These are phyloP conservation scores for Penicillium verhagenii DNA, from an alignment of 495 filamentous ascomycete species.

Conservation along the genomic window DNA sequence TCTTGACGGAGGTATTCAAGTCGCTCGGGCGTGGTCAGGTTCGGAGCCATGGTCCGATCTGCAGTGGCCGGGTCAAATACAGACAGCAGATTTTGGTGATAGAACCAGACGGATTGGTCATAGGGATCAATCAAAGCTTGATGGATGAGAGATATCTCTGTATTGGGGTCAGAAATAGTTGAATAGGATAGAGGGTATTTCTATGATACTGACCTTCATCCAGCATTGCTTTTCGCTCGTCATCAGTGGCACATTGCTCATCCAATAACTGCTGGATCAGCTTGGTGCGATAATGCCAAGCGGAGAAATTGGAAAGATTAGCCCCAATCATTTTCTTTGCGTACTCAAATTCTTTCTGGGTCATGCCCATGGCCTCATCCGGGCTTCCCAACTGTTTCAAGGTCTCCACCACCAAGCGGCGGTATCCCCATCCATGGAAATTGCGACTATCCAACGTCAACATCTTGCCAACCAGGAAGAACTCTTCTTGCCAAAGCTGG, in stretches of 20 bases:
- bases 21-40: conserved; percentile 60
- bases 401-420: conserved; percentile 67
- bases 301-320: conserved; percentile 92
- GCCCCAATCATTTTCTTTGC: conserved; percentile 80
- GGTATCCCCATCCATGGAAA: conserved; percentile 96
- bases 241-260: conserved; percentile 61
- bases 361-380: conserved; percentile 53
- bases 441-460: conserved; percentile 82
- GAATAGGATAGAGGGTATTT: background rate
- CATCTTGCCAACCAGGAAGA: conserved; percentile 81
- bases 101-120: conserved; percentile 95
- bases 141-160: conserved; percentile 72
- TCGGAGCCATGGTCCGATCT: conserved; percentile 57
- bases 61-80: conserved; percentile 53
- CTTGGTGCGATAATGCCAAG: conserved; percentile 88
- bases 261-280: conserved; percentile 74
- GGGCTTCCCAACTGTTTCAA: conserved; percentile 59
- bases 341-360: conserved; percentile 81
- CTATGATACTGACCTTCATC: conserved; percentile 58
- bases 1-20: conserved; percentile 65
- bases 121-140: conserved; percentile 82
- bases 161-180: background rate
- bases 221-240: conserved; percentile 63
- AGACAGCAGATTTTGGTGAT: conserved; percentile 79
- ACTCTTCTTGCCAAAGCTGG: conserved; percentile 77